Conservation (phyloP, 768 basidiomycete species). For the Calocybe indica region DNA sequence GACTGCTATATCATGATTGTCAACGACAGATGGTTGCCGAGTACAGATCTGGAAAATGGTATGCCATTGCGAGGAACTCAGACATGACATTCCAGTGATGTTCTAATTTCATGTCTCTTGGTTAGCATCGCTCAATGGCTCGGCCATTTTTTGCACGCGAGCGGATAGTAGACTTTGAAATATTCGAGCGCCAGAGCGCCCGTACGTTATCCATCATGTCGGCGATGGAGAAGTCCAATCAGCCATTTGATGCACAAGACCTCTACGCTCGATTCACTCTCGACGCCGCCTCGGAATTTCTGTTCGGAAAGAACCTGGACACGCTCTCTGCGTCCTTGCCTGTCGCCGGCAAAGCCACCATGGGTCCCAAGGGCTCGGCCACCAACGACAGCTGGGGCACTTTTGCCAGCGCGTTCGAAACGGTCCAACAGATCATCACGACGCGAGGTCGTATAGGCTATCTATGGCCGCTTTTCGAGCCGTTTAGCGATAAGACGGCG, state of each 20-base stretch:
- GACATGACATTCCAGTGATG: neutral
- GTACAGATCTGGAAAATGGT: constrained; percentile 61
- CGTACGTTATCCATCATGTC: constrained; percentile 47
- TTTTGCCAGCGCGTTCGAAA: constrained; percentile 54
- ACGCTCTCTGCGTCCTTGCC: constrained; percentile 54
- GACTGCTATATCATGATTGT: constrained; percentile 1
- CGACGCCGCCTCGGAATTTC: constrained; percentile 67
- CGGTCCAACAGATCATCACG: constrained; percentile 48
- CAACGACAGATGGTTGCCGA: neutral
- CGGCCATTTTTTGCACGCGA: constrained; percentile 76
- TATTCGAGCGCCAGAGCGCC: constrained; percentile 51
- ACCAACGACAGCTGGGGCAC: constrained; percentile 57
- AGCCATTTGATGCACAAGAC: constrained; percentile 61
- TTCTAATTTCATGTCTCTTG: neutral
- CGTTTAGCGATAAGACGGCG: constrained; percentile 48
- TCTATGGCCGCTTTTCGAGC: constrained; percentile 57
- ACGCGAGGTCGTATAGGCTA: constrained; percentile 44
- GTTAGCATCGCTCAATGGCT: constrained; percentile 57
- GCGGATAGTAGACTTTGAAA: constrained; percentile 61
- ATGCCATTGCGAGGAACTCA: constrained; percentile 8
- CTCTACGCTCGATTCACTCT: constrained; percentile 63
- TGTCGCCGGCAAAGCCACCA: constrained; percentile 32
- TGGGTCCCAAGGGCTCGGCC: constrained; percentile 56
- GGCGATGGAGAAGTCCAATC: constrained; percentile 24
- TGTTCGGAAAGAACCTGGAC: constrained; percentile 62